Evolutionary conservation across 129 eudicot species (phyloP), one percentile per base, ranked within the genome.

Genomic region (Pittosporum tobira): DNA sequence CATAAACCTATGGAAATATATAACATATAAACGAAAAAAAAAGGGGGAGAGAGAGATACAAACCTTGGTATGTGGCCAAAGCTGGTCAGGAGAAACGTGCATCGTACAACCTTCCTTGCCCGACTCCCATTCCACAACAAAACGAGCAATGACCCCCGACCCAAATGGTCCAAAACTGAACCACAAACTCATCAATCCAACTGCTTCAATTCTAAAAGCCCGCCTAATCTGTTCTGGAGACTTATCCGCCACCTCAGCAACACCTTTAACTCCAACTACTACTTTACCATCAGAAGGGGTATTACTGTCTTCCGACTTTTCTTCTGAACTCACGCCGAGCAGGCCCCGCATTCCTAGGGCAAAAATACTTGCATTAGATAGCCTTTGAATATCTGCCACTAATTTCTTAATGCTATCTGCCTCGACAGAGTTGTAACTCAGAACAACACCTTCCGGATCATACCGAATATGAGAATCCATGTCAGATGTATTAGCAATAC

Each of bases 21-120:
- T 0, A 15, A n/a, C 1, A 27, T 7, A 6, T n/a, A 53, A 34
- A 53, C 2, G n/a, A 16, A n/a, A n/a, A n/a, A n/a, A 25, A 3
- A 48, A 21, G n/a, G n/a, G n/a, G n/a, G n/a, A n/a, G n/a, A n/a
- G 14, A 59, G 38, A 19, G 45, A 49, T 48, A 61, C 66, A 28
- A 52, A 93, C 99, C 99, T 93, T 93, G 6, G 96, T 93, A 70
- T 93, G 99, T 22, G 99, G 99, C 99, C 99, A 93, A 56, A 93
- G 96, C 70, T 84, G 95, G 73, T 93, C 96, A 38, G 99, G 99
- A 20, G 99, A 83, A 52, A 93, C 99, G 70, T 93, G 99, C 99
- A 93, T 93, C 5, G 91, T 87, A 68, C 99, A 93, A 26, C 96
- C 99, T 65, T 75, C 85, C 79, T 79, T 87, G 65, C 94, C 88